Evolutionary conservation across 192 early-diverging fungal species (phyloP), one percentile per base, ranked within the genome.

Genomic region (Backusella macrospora): DNA sequence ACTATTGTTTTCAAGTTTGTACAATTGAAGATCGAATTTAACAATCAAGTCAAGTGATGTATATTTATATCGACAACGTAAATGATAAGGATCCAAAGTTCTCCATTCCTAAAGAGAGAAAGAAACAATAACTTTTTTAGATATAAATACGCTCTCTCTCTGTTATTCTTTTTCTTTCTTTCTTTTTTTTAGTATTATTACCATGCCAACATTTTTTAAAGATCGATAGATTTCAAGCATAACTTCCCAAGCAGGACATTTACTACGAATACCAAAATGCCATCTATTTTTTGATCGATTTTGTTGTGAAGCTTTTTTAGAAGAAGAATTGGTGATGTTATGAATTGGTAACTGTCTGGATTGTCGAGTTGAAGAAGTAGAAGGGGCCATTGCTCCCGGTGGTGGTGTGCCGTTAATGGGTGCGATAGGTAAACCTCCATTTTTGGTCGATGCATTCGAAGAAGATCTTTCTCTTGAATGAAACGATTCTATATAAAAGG

Each of bases 231-330:
- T 96, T 77, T 99, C 98, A 7, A 93, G 85, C 98, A 99, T 98
- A 16, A 99, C 96, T 77, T 98, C 97, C 44, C 87, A 86, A 0
- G 98, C 96, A 29, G 94, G 92, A 73, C 91, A 93, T 69, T 92
- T 87, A 23, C 93, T 95, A 64, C 98, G 90, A 73, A 99, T 99
- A 21, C 98, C 98, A 87, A 98, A 98, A 83, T 99, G 97, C 98
- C 98, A 99, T 80, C 92, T 93, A 6, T 94, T 90, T 59, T 94
- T 83, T 5, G 86, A 81, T 34, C 82, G 84, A 18, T 72, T 34
- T 34, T 34, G 29, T 2, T 34, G 29, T 34, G 29, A 34, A 34
- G 59, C 64, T 59, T 48, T 18, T 79, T 81, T 21, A 72, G 49
- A 29, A 76, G 44, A 16, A 68, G 43, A 15, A 47, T 34, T 34